Evolutionary conservation across 257 asterid species (phyloP).

Genomic region (Solanum tacnaense): DNA sequence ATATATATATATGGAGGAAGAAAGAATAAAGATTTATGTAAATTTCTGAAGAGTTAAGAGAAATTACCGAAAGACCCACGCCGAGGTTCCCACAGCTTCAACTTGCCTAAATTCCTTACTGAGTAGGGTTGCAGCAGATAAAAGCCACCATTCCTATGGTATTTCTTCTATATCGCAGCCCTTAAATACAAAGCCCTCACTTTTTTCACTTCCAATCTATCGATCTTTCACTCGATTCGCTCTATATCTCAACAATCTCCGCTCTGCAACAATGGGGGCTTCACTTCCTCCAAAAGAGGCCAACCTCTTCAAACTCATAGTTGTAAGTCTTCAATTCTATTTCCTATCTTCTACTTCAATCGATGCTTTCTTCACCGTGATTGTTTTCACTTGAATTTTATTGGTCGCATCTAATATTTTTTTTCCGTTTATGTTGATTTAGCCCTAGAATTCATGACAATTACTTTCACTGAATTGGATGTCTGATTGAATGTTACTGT

Average conservation of each 20-base stretch:
- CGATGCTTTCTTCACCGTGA: not conserved
- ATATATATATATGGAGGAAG: not conserved
- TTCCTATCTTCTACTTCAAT: not conserved
- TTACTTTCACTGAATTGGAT: not conserved
- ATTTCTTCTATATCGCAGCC: not conserved
- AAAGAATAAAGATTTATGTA: not conserved
- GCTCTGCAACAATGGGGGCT: conserved; percentile 51
- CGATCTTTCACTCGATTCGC: not conserved
- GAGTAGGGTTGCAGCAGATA: not conserved
- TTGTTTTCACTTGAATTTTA: conserved; percentile 2
- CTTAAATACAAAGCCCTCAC: not conserved
- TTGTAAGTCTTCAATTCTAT: conserved; percentile 39
- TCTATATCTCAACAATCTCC: conserved; percentile 1
- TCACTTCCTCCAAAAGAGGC: conserved; percentile 96
- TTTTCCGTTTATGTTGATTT: not conserved
- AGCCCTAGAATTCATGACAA: conserved; percentile 11
- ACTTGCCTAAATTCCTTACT: not conserved
- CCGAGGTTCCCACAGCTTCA: not conserved
- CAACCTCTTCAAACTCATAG: conserved; percentile 96
- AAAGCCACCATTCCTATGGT: not conserved
- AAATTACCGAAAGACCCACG: not conserved
- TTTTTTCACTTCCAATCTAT: not conserved
- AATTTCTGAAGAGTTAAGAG: not conserved
- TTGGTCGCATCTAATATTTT: not conserved
- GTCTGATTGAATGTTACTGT: not conserved